Evolutionary conservation across 768 basidiomycete genomes (phyloP), one percentile per base, ranked within the genome.

Genomic region (Rhodotorula kratochvilovae): DNA sequence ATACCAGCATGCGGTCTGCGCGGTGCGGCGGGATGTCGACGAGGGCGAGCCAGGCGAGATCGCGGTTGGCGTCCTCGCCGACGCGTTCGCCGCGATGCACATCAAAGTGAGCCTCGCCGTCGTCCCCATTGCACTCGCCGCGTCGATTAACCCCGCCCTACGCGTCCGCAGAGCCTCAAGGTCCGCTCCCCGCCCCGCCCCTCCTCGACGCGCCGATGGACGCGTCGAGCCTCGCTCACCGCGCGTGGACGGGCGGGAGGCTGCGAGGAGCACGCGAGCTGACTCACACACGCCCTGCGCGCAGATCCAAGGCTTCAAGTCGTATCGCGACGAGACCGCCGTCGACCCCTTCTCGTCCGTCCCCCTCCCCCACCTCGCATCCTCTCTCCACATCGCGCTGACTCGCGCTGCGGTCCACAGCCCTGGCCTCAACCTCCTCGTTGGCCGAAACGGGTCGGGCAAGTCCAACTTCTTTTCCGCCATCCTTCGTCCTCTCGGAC

Each of bases 401-500:
- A 27, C 17, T 10, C 27, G 50, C 25, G 3, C 23, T 45, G 36
- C n/a, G 35, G 50, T 35, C 5, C 45, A 33, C 69, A 82, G 82
- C 31, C 87, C 93, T 1, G 87, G 85, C 60, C 92, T 96, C 79
- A 98, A 98, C 81, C 93, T 98, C 19, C 92, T 98, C 16, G 94
- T 98, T 15, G 95, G 96, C 23, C 83, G 96, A 54, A 98, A 99
- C 85, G 96, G 96, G 21, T 92, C 90, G 12, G 96, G 96, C 61
- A 99, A 99, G 84, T 93, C 91, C 78, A 99, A 98, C 80, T 98
- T 99, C 85, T 99, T 99, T 81, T 88, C 91, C 48, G 93, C 95
- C 31, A 97, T 98, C 78, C 16, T 99, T 99, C 77, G 96, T 98
- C 21, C 85, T 99, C 25, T 94, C 92, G 7, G 96, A 99, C 83